Base-by-base conservation (phyloP, 2,329 filamentous ascomycete genomes). In the Cladosporium austrohemisphaericum region DNA sequence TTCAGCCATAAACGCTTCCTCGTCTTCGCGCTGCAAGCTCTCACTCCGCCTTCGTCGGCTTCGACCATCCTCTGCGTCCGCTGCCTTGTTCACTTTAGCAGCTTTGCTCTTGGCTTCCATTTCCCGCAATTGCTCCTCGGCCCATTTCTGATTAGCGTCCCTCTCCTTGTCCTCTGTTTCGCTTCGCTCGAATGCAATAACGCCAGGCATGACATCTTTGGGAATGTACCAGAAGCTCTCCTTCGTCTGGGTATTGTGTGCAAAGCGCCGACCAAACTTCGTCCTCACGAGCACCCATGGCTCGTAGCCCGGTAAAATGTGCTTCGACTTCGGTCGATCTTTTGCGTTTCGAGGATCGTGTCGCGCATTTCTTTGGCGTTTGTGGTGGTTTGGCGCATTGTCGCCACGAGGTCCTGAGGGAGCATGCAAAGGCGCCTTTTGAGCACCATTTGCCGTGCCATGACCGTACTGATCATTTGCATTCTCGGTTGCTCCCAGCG, bases 221-320 rank as follows among this genome's bases (percentile, higher is more conserved):
- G 93, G 93, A 60, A 96, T 93, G 61, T 89, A 89, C 93, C 94
- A 98, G 68, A 90, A 90, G 68, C 91, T 97, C 57, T 90, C 79
- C 29, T 92, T 87, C 57, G 92, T 95, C 47, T 79, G 78, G 0
- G 84, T 80, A 58, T 98, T 95, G 72, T 95, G 88, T 2, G 91
- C 90, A 63, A 98, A 98, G 45, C 91, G 80, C 50, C 93, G 78
- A 18, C 88, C 88, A 54, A 92, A 83, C 65, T 89, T 96, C 1
- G 93, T 98, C 65, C 86, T 88, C n/a, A 98, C 88, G 3, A 98
- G 74, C 0, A 95, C 71, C 93, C 93, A 98, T 13, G 90, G 87
- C 59, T 86, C 84, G 60, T 83, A 87, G 2, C 85, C 85, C 0
- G 90, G 90, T 37, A 98, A 93, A 5, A 77, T 65, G 49, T 86